phyloP scores from a whole-genome alignment of 2,329 filamentous ascomycete species.

The Hypocreales sp. region DNA sequence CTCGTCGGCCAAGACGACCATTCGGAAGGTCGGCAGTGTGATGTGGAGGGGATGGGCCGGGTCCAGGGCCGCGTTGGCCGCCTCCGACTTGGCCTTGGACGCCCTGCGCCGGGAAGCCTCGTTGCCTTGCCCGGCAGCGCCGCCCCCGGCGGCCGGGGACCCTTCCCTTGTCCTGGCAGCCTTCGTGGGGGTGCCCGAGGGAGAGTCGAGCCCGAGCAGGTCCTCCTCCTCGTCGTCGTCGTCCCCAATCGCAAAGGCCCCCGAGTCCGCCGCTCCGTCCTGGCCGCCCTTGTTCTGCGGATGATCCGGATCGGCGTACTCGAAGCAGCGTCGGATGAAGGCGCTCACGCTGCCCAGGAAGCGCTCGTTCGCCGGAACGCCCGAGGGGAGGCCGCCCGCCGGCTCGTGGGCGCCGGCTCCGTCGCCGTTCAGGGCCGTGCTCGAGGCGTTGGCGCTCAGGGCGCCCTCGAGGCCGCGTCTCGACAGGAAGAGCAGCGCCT shows the following conservation, averaged over 20 bases:
- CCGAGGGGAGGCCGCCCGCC: constrained; percentile 23
- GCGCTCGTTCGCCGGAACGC: constrained; percentile 61
- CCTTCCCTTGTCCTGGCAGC: constrained; percentile 26
- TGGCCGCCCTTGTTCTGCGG: constrained; percentile 39
- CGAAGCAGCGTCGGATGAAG: constrained; percentile 91
- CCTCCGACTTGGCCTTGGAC: constrained; percentile 54
- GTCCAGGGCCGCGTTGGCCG: constrained; percentile 81
- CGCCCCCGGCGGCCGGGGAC: constrained; percentile 15
- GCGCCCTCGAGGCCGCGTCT: constrained; percentile 70
- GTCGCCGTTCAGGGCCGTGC: constrained; percentile 32
- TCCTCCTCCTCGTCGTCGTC: constrained; percentile 42
- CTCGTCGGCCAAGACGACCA: constrained; percentile 95
- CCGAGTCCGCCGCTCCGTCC: constrained; percentile 16
- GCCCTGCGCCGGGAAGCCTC: constrained; percentile 17
- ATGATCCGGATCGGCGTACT: constrained; percentile 90
- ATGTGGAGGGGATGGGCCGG: constrained; percentile 89
- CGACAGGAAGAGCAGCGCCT: constrained; percentile 84
- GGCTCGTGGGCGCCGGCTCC: constrained; percentile 13
- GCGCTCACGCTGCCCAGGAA: constrained; percentile 89
- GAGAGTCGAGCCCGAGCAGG: constrained; percentile 43
- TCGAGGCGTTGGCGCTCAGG: constrained; percentile 48
- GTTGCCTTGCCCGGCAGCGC: constrained; percentile 5
- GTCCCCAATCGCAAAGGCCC: constrained; percentile 62
- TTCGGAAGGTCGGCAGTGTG: constrained; percentile 92
- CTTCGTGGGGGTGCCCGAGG: constrained; percentile 23